Evolutionary conservation across 768 basidiomycete species (phyloP).

Genomic region (Tricholoma hemisulphureum): DNA sequence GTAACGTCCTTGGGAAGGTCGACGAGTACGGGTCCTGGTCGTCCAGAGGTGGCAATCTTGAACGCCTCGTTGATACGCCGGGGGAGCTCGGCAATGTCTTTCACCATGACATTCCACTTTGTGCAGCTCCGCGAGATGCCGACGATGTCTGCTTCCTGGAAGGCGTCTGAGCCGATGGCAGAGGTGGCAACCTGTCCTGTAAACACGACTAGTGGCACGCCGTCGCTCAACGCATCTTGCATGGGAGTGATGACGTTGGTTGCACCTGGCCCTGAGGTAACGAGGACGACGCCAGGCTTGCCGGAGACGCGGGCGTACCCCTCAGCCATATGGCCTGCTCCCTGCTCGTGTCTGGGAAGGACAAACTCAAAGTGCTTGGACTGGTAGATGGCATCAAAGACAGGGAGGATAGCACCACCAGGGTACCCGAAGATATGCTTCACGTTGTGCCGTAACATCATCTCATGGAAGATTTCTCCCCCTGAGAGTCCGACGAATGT

Average conservation of each 20-base stretch:
- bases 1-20: conserved; percentile 99
- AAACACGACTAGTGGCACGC: conserved; percentile 93
- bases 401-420: conserved; percentile 96
- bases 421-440: conserved; percentile 98
- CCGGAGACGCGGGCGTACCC: conserved; percentile 98
- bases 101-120: conserved; percentile 99
- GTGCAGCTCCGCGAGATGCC: conserved; percentile 97
- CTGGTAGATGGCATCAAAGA: conserved; percentile 99
- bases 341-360: conserved; percentile 95
- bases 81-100: conserved; percentile 92
- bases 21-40: conserved; percentile 96
- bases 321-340: conserved; percentile 98
- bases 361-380: conserved; percentile 94
- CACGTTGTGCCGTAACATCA: conserved; percentile 97
- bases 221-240: conserved; percentile 96
- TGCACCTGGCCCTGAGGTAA: conserved; percentile 96
- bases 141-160: conserved; percentile 97
- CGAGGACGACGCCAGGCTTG: conserved; percentile 95
- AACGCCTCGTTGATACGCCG: conserved; percentile 98
- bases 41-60: conserved; percentile 96
- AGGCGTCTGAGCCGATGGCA: conserved; percentile 98
- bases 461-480: conserved; percentile 98
- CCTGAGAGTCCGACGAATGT: conserved; percentile 94
- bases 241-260: conserved; percentile 98
- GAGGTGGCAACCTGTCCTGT: conserved; percentile 98